Evolutionary conservation across 345 rosid genomes (phyloP).

Genomic region (Iberis pinnata): DNA sequence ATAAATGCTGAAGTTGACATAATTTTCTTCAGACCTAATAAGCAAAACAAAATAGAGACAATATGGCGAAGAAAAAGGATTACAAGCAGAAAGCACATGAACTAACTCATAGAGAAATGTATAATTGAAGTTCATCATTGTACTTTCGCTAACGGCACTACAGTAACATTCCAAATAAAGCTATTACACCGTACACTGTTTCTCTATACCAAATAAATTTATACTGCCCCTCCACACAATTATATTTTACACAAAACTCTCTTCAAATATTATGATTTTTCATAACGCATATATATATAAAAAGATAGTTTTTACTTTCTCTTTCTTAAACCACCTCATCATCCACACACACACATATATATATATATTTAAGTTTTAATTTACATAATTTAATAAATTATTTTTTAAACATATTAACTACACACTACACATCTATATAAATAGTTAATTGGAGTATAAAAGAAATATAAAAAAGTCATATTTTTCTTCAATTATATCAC

Average conservation of each 20-base stretch:
- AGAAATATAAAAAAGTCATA: no score
- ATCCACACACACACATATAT: no score
- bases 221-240: not conserved
- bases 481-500: no score
- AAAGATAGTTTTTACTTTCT: no score
- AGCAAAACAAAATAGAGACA: conserved; percentile 15
- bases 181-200: conserved; percentile 9
- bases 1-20: no score
- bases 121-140: conserved; percentile 20
- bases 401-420: no score
- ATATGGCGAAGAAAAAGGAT: conserved; percentile 18
- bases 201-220: not conserved
- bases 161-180: conserved; percentile 28
- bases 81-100: conserved; percentile 9
- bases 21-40: no score
- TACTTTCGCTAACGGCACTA: conserved; percentile 10
- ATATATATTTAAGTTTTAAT: no score
- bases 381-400: no score
- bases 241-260: not conserved
- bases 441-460: no score
- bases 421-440: no score
- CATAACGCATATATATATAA: not conserved
- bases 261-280: not conserved
- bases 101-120: conserved; percentile 17
- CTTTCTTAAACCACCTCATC: no score